Base-by-base conservation (phyloP, 2,329 filamentous ascomycete genomes). In the Ceratocystis huliohia region DNA sequence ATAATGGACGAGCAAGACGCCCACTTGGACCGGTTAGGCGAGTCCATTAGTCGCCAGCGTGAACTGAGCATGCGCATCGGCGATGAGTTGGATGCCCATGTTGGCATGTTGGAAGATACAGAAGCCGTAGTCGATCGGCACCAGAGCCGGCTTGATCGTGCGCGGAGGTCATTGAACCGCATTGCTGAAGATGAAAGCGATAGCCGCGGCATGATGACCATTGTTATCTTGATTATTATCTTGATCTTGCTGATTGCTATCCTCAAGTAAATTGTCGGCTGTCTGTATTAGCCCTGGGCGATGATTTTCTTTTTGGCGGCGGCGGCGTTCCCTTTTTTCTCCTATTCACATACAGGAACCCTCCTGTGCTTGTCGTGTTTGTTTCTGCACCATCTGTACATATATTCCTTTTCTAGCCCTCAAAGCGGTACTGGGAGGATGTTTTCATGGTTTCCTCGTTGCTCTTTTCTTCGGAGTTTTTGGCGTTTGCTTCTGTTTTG, bases 1-100 rank as follows among this genome's bases (percentile, higher is more conserved):
- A 85, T 96, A 30, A 79, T 99, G 46, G 81, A 82, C n/a, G 87
- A 96, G 69, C 94, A 99, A 76, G 94, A 99, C 73, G 88, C 89
- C 70, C 91, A 96, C 75, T 82, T 99, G n/a, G 93, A 97, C 74
- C 81, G 83, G 8, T 79, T 99, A 3, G 90, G 92, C n/a, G 84
- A 86, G 72, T 90, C 85, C 67, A 96, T 99, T 71, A 84, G 89
- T 3, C 84, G 94, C 48, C 94, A 97, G 78, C 82, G 95, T 63
- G 90, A 97, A 78, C 80, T 99, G 69, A 92, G 88, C 73, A 95
- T 96, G 78, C 90, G 94, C 78, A 97, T 99, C 72, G 93, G 94
- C 37, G 89, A 96, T 74, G 94, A 99, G 80, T 81, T 99, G 45
- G 94, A 97, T 72, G 88, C 86, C 71, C 94, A 99, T 72, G 88